phyloP scores from a whole-genome alignment of 345 rosid genomes.

The Rubroshorea leprosula region DNA sequence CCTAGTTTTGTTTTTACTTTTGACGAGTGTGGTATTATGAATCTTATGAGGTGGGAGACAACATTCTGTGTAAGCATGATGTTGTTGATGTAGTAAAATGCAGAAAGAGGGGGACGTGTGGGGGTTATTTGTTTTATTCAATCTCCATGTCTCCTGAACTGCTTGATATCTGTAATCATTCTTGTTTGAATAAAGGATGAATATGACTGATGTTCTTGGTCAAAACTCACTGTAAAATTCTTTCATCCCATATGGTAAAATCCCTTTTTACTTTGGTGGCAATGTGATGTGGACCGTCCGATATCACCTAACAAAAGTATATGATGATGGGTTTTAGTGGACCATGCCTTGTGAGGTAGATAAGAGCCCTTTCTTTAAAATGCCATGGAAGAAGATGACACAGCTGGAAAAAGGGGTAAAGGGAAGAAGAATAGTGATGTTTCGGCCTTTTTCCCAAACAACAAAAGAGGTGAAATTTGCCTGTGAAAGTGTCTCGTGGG shows the following conservation, averaged over 20 bases:
- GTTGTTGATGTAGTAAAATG: constrained; percentile 20
- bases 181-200: constrained; percentile 17
- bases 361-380: neutral
- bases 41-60: constrained; percentile 17
- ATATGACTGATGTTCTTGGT: constrained; percentile 17
- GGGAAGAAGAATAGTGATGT: constrained; percentile 12
- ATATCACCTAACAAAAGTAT: constrained; percentile 18
- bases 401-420: constrained; percentile 12
- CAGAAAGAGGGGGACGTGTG: constrained; percentile 29
- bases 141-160: constrained; percentile 40
- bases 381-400: constrained; percentile 23
- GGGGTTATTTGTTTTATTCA: constrained; percentile 33
- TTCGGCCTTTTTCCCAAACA: constrained; percentile 28
- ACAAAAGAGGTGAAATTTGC: constrained; percentile 27
- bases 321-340: neutral
- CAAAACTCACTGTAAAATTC: constrained; percentile 12
- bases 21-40: constrained; percentile 3
- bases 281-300: constrained; percentile 17
- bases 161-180: constrained; percentile 37
- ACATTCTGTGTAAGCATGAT: constrained; percentile 16
- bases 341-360: neutral
- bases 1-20: neutral
- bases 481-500: constrained; percentile 39
- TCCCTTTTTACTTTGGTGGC: neutral
- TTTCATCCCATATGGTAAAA: neutral